Conservation (phyloP, 225 moss, liverwort and hornwort species). For the Lunularia cruciata region DNA sequence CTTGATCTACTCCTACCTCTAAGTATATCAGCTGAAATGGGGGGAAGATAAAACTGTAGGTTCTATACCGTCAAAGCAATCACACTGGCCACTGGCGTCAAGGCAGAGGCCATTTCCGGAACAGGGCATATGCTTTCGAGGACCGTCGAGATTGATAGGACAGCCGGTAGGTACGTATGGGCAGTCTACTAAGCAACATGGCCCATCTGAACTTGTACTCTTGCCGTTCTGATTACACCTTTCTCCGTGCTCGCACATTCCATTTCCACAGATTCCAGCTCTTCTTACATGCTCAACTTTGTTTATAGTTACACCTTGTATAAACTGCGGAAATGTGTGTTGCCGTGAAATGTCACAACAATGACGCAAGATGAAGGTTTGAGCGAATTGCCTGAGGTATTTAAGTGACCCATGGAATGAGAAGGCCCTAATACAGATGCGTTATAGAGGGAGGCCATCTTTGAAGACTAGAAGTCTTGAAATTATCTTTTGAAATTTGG, state of each 20-base stretch:
- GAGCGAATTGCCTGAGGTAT: too few relatives aligned
- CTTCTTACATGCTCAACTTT: conserved; percentile 43
- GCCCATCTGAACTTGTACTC: conserved; percentile 51
- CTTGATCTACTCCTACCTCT: too few relatives aligned
- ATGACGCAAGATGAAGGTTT: too few relatives aligned
- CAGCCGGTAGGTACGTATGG: conserved; percentile 69
- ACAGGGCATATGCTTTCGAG: conserved; percentile 50
- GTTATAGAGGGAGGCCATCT: too few relatives aligned
- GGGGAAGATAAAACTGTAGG: background rate
- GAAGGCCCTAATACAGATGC: too few relatives aligned
- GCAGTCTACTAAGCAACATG: conserved; percentile 82
- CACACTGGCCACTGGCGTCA: conserved; percentile 83
- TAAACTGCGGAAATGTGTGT: conserved; percentile 18
- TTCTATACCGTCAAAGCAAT: conserved; percentile 61
- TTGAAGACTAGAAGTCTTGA: too few relatives aligned
- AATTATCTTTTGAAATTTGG: too few relatives aligned
- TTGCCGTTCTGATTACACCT: conserved; percentile 59
- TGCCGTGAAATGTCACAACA: too few relatives aligned
- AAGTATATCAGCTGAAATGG: too few relatives aligned
- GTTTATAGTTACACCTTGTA: conserved; percentile 42
- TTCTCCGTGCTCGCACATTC: conserved; percentile 76
- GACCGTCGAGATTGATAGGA: conserved; percentile 53
- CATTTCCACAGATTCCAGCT: conserved; percentile 87
- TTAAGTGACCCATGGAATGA: too few relatives aligned
- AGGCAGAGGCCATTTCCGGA: conserved; percentile 72